phyloP scores from a whole-genome alignment of 495 filamentous ascomycete genomes.

The Penicillium chermesinum region DNA sequence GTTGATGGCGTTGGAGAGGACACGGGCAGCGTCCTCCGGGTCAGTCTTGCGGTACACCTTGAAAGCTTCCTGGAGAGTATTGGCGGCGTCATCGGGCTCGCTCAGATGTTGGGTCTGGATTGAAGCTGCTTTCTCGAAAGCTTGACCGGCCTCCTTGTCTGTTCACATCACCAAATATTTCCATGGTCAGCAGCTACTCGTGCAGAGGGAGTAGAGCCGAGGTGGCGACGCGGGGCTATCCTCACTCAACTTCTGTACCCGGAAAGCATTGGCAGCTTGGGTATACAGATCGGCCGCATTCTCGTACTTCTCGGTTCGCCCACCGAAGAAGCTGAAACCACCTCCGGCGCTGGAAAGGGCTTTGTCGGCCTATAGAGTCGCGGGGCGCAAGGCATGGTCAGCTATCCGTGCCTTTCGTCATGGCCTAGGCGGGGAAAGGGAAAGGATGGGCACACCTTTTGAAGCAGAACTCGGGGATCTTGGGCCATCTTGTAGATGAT shows the following conservation, averaged over 20 bases:
- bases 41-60: conserved; percentile 79
- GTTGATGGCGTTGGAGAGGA: conserved; percentile 65
- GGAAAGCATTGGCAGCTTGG: conserved; percentile 77
- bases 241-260: conserved; percentile 64
- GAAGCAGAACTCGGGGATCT: conserved; percentile 56
- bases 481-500: conserved; percentile 27
- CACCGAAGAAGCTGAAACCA: conserved; percentile 74
- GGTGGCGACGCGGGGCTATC: conserved; percentile 21
- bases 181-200: neutral
- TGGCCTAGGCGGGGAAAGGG: conserved; percentile 16
- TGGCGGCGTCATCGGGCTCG: conserved; percentile 85
- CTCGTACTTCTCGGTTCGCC: conserved; percentile 76
- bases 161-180: conserved; percentile 8
- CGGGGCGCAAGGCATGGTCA: conserved; percentile 20
- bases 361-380: conserved; percentile 66
- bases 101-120: conserved; percentile 73
- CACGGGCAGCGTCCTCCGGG: conserved; percentile 71
- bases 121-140: conserved; percentile 72
- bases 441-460: conserved; percentile 43
- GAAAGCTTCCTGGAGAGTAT: conserved; percentile 71
- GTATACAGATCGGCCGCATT: conserved; percentile 75
- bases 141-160: conserved; percentile 77
- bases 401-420: conserved; percentile 25
- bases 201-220: neutral
- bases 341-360: conserved; percentile 59